These are phyloP conservation scores for Didymella keratinophila DNA, from an alignment of 2,329 filamentous ascomycete species.

Conservation along the genomic window DNA sequence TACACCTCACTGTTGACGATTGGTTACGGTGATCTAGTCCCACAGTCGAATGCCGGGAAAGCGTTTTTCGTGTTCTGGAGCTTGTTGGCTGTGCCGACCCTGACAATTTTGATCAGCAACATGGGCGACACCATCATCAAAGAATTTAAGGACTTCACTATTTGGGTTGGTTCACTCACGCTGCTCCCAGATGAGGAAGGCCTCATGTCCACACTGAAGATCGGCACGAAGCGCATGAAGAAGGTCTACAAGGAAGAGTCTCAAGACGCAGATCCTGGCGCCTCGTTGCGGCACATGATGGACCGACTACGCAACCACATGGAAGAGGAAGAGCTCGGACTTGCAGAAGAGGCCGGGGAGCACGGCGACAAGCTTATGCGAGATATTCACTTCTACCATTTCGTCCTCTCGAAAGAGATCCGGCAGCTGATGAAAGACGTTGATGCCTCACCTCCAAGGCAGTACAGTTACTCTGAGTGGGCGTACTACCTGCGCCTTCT, in stretches of 20 bases:
- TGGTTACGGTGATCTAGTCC: constrained; percentile 62
- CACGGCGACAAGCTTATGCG: constrained; percentile 55
- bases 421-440: constrained; percentile 55
- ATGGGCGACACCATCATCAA: constrained; percentile 65
- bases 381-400: constrained; percentile 62
- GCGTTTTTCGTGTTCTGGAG: constrained; percentile 67
- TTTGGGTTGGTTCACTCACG: constrained; percentile 64
- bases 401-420: constrained; percentile 56
- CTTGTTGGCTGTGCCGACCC: constrained; percentile 61
- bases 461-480: constrained; percentile 53
- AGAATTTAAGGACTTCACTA: constrained; percentile 61
- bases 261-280: constrained; percentile 10
- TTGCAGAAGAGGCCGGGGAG: constrained; percentile 52
- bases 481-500: constrained; percentile 49
- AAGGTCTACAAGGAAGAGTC: constrained; percentile 23
- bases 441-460: constrained; percentile 48
- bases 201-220: constrained; percentile 46
- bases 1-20: constrained; percentile 63
- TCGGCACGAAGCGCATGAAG: constrained; percentile 36
- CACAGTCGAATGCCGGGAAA: constrained; percentile 59
- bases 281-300: constrained; percentile 28
- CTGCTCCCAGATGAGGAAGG: constrained; percentile 61
- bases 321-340: constrained; percentile 52
- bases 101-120: constrained; percentile 63
- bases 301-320: constrained; percentile 51